phyloP scores from a whole-genome alignment of 1,139 yeast genomes.

The Saccharomycopsis phalli region DNA sequence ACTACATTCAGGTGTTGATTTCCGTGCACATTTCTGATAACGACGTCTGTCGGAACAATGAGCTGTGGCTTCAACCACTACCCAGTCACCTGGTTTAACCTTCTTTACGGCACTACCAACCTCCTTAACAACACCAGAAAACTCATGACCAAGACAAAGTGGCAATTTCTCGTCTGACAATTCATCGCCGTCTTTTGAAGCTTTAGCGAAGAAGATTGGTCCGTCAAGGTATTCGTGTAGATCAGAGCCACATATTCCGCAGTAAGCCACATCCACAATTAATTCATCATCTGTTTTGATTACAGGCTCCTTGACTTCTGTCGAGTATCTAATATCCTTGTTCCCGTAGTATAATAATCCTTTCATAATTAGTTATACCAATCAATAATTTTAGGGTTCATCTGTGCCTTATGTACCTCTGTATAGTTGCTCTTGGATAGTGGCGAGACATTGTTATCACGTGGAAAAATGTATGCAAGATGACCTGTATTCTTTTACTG shows the following conservation, averaged over 20 bases:
- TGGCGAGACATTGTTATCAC: no score
- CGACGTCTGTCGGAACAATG: conserved; percentile 35
- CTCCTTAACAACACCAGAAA: conserved; percentile 31
- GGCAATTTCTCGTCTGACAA: conserved; percentile 30
- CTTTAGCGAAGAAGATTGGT: conserved; percentile 37
- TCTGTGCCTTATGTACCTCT: no score
- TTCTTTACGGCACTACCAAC: conserved; percentile 30
- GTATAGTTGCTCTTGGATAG: no score
- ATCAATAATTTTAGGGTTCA: no score
- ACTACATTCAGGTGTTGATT: conserved; percentile 29
- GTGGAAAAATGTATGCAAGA: no score
- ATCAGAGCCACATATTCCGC: conserved; percentile 48
- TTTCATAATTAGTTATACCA: conserved; percentile 30
- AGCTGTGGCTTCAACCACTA: conserved; percentile 46
- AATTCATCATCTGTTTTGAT: conserved; percentile 33
- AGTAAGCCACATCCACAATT: conserved; percentile 36
- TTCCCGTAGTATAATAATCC: conserved; percentile 38
- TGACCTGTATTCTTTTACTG: no score
- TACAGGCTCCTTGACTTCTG: conserved; percentile 31
- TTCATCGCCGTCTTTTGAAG: conserved; percentile 24
- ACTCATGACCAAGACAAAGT: conserved; percentile 51
- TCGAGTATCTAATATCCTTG: conserved; percentile 32
- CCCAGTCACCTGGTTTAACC: conserved; percentile 33
- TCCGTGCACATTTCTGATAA: conserved; percentile 26
- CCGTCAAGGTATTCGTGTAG: conserved; percentile 39